Conservation (phyloP, 2,329 filamentous ascomycete species). For the Knufia fluminis region DNA sequence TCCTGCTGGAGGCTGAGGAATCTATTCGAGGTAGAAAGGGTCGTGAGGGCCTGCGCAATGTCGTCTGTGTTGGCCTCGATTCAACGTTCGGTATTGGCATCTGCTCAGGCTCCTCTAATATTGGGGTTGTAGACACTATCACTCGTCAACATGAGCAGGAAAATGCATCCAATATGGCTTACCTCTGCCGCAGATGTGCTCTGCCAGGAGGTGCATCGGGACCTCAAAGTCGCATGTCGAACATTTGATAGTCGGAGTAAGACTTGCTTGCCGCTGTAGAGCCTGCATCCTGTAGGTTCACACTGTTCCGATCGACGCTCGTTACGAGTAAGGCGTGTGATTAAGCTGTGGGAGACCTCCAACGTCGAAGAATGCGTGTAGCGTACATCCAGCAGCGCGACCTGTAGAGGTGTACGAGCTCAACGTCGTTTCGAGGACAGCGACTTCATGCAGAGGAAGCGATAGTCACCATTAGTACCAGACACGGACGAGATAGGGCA, state of each 20-base stretch:
- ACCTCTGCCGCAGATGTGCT: conserved; percentile 59
- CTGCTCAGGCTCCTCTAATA: neutral
- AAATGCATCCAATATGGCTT: conserved; percentile 21
- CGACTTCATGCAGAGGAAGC: neutral
- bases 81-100: neutral
- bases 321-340: neutral
- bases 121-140: neutral
- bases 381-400: neutral
- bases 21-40: conserved; percentile 23
- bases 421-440: neutral
- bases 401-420: neutral
- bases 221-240: conserved; percentile 69
- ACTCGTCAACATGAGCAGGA: neutral
- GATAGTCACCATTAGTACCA: neutral
- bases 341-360: neutral
- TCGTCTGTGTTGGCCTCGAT: neutral
- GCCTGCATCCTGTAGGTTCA: conserved; percentile 12
- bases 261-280: conserved; percentile 49
- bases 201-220: conserved; percentile 76
- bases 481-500: neutral
- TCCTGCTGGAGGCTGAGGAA: conserved; percentile 12
- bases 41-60: neutral
- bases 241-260: conserved; percentile 80
- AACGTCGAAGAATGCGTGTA: conserved; percentile 24
- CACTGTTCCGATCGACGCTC: neutral